These are phyloP conservation scores for Penicillium psychrosexuale DNA, from an alignment of 2,329 filamentous ascomycete genomes.

Conservation along the genomic window DNA sequence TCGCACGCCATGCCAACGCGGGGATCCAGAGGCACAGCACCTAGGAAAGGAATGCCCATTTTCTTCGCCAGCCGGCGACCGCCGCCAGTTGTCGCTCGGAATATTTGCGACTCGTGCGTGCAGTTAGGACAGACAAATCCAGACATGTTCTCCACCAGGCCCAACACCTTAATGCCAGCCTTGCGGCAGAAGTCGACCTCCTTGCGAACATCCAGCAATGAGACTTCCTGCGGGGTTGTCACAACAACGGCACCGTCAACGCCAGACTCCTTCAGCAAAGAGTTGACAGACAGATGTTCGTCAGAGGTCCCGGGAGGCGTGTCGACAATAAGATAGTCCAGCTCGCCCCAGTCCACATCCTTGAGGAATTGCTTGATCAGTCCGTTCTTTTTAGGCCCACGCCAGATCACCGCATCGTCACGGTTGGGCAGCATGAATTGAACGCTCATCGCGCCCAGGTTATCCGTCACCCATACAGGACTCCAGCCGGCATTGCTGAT, in stretches of 20 bases:
- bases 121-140: conserved; percentile 96
- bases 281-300: conserved; percentile 92
- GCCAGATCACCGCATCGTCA: conserved; percentile 96
- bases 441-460: conserved; percentile 92
- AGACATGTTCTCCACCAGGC: conserved; percentile 96
- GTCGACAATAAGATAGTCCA: conserved; percentile 91
- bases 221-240: conserved; percentile 92
- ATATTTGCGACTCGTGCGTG: conserved; percentile 76
- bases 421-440: conserved; percentile 96
- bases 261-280: conserved; percentile 82
- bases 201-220: conserved; percentile 87
- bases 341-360: conserved; percentile 94
- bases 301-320: conserved; percentile 94
- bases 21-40: conserved; percentile 85
- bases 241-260: conserved; percentile 92
- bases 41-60: conserved; percentile 83
- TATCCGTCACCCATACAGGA: conserved; percentile 93
- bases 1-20: conserved; percentile 95
- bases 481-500: conserved; percentile 86
- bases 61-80: conserved; percentile 76
- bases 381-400: conserved; percentile 97
- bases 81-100: conserved; percentile 86
- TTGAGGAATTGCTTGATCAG: conserved; percentile 97
- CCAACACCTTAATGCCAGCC: conserved; percentile 82
- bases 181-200: conserved; percentile 98